These are phyloP conservation scores for Epithele typhae DNA, from an alignment of 768 basidiomycete species.

Conservation along the genomic window DNA sequence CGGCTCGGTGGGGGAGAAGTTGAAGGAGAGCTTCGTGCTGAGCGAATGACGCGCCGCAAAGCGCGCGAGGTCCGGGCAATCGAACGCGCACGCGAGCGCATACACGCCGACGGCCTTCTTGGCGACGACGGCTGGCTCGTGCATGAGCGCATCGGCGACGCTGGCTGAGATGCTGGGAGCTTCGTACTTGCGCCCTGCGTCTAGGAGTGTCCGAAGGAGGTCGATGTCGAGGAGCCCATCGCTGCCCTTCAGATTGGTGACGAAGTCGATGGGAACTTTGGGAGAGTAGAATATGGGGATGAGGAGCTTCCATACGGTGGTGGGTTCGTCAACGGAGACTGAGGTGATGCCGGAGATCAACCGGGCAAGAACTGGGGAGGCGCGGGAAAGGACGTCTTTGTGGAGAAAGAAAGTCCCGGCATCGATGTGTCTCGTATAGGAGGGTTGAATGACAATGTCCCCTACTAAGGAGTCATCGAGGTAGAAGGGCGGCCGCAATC, in stretches of 20 bases:
- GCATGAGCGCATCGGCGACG: slow-evolving; percentile 1
- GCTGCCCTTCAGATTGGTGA: not conserved
- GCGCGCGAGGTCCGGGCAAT: slow-evolving; percentile 6
- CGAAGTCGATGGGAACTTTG: too few relatives aligned
- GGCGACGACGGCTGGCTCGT: not conserved
- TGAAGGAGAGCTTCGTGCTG: not conserved
- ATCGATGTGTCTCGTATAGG: too few relatives aligned
- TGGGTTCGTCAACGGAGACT: too few relatives aligned
- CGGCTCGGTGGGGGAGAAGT: slow-evolving; percentile 2
- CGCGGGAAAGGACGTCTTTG: slow-evolving; percentile 5
- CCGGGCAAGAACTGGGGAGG: slow-evolving; percentile 9
- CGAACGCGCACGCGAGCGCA: slow-evolving; percentile 13
- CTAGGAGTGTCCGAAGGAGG: slow-evolving; percentile 1
- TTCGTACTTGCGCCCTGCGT: slow-evolving; percentile 13
- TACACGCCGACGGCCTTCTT: slow-evolving; percentile 10
- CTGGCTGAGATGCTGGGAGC: not conserved
- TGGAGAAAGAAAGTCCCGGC: slow-evolving; percentile 6
- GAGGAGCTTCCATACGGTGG: too few relatives aligned
- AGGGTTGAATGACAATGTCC: not conserved
- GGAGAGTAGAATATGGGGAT: too few relatives aligned
- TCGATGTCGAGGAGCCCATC: slow-evolving; percentile 1
- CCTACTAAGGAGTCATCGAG: too few relatives aligned
- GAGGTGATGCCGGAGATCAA: not conserved
- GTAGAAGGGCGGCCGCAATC: too few relatives aligned
- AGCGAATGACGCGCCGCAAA: slow-evolving; percentile 3